Evolutionary conservation across 2,329 filamentous ascomycete genomes (phyloP), one percentile per base, ranked within the genome.

Genomic region (Proliferodiscus dingleyae): DNA sequence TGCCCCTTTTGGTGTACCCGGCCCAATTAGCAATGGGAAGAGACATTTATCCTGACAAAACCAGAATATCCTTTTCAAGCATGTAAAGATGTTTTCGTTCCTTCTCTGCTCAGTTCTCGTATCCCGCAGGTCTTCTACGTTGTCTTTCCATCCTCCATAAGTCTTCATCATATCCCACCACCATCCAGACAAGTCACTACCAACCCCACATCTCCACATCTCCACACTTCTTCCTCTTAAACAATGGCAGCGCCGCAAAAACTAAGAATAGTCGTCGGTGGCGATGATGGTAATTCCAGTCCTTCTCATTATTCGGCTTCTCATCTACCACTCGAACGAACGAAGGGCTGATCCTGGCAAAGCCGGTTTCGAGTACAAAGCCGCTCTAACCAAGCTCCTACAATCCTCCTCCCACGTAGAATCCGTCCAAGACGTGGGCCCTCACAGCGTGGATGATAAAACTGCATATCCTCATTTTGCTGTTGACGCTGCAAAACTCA

Each of bases 391-490:
- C 63, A 71, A 74, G 42, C 82, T 88, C 61, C 79, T 94, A 50
- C 73, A 83, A 54, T 71, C 77, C 38, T 78, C 86, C 67, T 68
- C 77, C 2, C 79, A 81, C 51, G 85, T 94, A 53, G 68, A 73
- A 45, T 74, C 77, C 50, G 74, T 93, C 53, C 74, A 78, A 51
- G 88, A 94, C 61, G 85, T 93, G 40, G 88, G 88, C 56, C 58
- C 87, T 54, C 71, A 78, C 56, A 71, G 73, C 36, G 61, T 72
- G 45, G 68, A 72, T 46, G 86, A 93, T 73, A 88, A 87, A 65
- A 91, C 85, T 1, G 83, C 87, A 2, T 94, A 94, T 66, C 86
- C 88, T 0, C 83, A 87, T 65, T 77, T 86, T 32, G 87, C 87
- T 47, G 85, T 87, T 32, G 78, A 79, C 30, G 87, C 87, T 4